Conservation (phyloP, 306 rosid species). For the Oxytropis ochrocephala region DNA sequence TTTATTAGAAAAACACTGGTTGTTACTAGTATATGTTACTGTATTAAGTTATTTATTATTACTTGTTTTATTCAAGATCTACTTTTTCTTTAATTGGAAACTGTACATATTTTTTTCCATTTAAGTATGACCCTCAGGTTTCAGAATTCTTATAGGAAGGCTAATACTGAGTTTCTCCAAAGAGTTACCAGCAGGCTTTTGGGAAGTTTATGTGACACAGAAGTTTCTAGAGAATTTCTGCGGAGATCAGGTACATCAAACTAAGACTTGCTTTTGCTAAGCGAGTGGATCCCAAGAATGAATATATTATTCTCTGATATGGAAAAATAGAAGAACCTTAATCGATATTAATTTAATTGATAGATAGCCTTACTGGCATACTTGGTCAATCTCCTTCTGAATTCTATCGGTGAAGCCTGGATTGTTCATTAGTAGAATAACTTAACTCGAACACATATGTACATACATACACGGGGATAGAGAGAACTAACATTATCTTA, state of each 20-base stretch:
- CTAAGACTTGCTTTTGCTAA: constrained; percentile 9
- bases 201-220: constrained; percentile 81
- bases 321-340: background rate
- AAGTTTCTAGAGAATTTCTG: constrained; percentile 86
- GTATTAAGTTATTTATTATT: background rate
- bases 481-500: background rate
- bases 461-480: background rate
- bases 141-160: constrained; percentile 74
- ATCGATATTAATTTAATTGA: background rate
- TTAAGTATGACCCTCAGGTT: constrained; percentile 43
- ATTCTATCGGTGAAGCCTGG: too few species aligned
- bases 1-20: background rate
- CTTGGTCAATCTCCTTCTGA: background rate
- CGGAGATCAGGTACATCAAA: constrained; percentile 78
- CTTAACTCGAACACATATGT: too few species aligned
- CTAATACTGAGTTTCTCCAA: constrained; percentile 94
- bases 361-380: background rate
- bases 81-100: background rate
- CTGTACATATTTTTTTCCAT: background rate
- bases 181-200: constrained; percentile 90
- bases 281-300: background rate
- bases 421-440: too few species aligned
- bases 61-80: background rate
- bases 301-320: background rate
- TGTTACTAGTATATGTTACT: background rate